Evolutionary conservation across 2,329 filamentous ascomycete species (phyloP).

Genomic region (Chrysoporthe cubensis): DNA sequence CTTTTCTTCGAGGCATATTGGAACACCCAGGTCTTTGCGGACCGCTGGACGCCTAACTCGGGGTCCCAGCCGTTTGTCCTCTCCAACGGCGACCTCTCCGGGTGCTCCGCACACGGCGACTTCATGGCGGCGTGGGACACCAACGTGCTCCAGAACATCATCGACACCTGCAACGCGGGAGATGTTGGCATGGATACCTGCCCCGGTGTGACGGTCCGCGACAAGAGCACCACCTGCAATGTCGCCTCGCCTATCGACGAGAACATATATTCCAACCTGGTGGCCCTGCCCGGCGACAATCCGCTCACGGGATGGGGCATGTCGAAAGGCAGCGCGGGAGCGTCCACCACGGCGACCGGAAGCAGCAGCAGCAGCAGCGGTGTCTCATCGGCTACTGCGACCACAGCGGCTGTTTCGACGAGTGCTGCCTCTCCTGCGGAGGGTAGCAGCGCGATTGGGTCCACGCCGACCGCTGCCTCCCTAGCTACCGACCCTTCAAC

Average conservation of each 20-base stretch:
- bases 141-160: constrained; percentile 65
- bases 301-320: constrained; percentile 54
- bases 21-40: constrained; percentile 57
- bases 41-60: constrained; percentile 57
- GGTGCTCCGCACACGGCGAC: constrained; percentile 72
- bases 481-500: background rate
- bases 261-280: constrained; percentile 47
- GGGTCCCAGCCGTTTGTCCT: constrained; percentile 69
- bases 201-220: constrained; percentile 59
- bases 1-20: constrained; percentile 65
- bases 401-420: background rate
- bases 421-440: background rate
- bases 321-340: constrained; percentile 41
- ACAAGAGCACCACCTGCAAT: constrained; percentile 51
- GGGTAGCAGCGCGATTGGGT: background rate
- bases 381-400: background rate
- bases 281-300: constrained; percentile 59
- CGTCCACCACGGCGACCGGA: background rate
- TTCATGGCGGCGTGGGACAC: constrained; percentile 76
- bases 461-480: background rate
- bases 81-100: constrained; percentile 70
- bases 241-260: constrained; percentile 53
- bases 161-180: constrained; percentile 67
- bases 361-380: background rate
- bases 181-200: constrained; percentile 66